Evolutionary conservation across 2,329 filamentous ascomycete species (phyloP).

Genomic region (Colletotrichum chrysophilum): DNA sequence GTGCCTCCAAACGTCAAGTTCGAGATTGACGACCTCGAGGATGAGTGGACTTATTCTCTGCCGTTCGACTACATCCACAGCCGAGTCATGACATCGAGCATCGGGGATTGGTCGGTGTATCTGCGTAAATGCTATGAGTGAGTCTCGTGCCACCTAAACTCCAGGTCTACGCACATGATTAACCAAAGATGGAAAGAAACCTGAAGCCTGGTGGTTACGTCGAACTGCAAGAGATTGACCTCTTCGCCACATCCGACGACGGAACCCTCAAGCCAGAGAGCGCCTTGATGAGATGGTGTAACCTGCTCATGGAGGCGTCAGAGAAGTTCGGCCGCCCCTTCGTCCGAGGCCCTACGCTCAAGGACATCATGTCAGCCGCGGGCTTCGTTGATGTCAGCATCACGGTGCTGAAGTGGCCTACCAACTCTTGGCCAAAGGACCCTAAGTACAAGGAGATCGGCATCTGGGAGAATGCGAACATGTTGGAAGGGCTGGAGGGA

Average conservation of each 20-base stretch:
- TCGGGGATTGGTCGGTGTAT: background rate
- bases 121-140: background rate
- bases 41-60: background rate
- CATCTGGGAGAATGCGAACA: slow-evolving; percentile 17
- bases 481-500: background rate
- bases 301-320: slow-evolving; percentile 30
- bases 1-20: background rate
- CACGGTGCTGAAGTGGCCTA: slow-evolving; percentile 52
- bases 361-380: slow-evolving; percentile 33
- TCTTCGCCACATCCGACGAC: background rate
- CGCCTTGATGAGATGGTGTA: slow-evolving; percentile 29
- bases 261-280: background rate
- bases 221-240: background rate
- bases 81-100: background rate
- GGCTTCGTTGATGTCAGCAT: slow-evolving; percentile 59
- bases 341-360: slow-evolving; percentile 45
- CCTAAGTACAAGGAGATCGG: slow-evolving; percentile 56
- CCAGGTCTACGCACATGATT: background rate
- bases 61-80: background rate
- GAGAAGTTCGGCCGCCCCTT: slow-evolving; percentile 30
- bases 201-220: background rate
- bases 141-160: background rate
- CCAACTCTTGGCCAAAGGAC: slow-evolving; percentile 56
- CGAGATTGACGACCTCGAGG: background rate
- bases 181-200: background rate